Evolutionary conservation across 1,284 basidiomycete genomes (phyloP).

Genomic region (Erythrobasidium hasegawianum): DNA sequence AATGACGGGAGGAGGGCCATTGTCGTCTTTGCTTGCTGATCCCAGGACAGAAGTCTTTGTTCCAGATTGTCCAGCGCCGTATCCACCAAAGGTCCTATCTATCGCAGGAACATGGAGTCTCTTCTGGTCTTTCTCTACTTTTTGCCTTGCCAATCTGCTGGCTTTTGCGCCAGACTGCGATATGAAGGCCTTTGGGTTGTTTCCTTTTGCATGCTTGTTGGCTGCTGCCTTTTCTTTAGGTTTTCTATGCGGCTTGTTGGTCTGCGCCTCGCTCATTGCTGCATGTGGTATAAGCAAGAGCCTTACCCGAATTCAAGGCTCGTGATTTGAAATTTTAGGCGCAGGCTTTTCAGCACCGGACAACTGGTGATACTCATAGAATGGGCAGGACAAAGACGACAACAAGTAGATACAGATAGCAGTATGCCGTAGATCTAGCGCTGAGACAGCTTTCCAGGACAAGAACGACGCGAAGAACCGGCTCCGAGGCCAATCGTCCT

Average conservation of each 20-base stretch:
- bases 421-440: neutral
- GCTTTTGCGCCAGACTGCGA: conserved; percentile 82
- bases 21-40: conserved; percentile 53
- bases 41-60: conserved; percentile 34
- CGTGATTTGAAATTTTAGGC: neutral
- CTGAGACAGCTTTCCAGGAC: neutral
- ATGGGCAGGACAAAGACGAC: conserved; percentile 22
- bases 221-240: conserved; percentile 62
- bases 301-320: conserved; percentile 1
- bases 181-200: conserved; percentile 87
- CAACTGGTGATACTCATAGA: neutral
- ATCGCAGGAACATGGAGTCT: conserved; percentile 93
- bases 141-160: conserved; percentile 81
- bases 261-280: conserved; percentile 36
- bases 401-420: neutral
- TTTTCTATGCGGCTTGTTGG: conserved; percentile 42
- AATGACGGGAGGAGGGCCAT: conserved; percentile 87
- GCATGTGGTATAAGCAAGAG: neutral
- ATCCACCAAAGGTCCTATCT: conserved; percentile 70
- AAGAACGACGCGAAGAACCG: conserved; percentile 25
- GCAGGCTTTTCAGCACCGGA: conserved; percentile 1
- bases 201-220: conserved; percentile 56
- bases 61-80: conserved; percentile 33
- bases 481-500: conserved; percentile 14
- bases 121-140: conserved; percentile 89